Conservation (phyloP, 75 land plant genomes). For the Chamaecyparis obtusa region DNA sequence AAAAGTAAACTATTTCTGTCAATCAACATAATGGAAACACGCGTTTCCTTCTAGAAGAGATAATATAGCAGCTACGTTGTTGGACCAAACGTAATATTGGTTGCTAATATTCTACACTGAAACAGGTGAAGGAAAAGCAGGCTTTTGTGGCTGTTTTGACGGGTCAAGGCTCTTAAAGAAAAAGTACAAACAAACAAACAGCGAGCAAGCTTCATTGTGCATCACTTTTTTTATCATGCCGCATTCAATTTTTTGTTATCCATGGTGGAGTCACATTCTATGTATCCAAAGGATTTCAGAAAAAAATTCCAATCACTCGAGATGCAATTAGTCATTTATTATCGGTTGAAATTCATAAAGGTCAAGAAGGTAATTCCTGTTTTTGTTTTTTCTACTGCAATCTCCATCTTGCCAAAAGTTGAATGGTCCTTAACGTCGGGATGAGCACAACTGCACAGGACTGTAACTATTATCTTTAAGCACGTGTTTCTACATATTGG, state of each 20-base stretch:
- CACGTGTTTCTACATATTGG: no score
- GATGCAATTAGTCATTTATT: background rate
- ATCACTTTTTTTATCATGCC: background rate
- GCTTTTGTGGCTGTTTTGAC: background rate
- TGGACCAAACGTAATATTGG: background rate
- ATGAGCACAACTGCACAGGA: background rate
- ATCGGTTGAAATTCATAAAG: background rate
- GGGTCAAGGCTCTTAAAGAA: background rate
- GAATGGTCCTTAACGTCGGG: background rate
- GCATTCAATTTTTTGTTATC: background rate
- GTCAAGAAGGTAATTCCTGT: background rate
- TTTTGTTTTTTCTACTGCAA: background rate
- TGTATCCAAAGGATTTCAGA: background rate
- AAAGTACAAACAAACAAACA: background rate
- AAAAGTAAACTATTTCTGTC: background rate
- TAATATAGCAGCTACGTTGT: background rate
- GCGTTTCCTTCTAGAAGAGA: background rate
- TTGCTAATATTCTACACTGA: background rate
- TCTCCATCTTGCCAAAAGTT: background rate
- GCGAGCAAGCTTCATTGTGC: background rate
- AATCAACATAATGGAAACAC: background rate
- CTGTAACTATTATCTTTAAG: background rate
- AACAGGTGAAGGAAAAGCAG: background rate
- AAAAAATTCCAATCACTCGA: background rate
- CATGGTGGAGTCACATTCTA: background rate